Evolutionary conservation across 225 moss, liverwort and hornwort species (phyloP).

Genomic region (Sphagnum tenellum): DNA sequence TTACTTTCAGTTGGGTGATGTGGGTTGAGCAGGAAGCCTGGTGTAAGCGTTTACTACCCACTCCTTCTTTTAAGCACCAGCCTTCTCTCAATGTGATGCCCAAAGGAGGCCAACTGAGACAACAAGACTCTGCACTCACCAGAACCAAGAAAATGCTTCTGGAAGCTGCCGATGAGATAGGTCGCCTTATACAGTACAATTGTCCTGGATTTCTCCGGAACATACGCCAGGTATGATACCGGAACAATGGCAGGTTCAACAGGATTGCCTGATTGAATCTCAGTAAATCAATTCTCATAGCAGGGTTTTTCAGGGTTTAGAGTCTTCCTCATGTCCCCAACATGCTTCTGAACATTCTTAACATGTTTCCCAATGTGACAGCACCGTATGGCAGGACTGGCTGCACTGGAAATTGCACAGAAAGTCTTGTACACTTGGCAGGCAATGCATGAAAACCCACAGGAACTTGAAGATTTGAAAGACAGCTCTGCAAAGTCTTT

Average conservation of each 20-base stretch:
- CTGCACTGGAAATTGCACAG: conserved; percentile 78
- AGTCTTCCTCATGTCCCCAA: no score
- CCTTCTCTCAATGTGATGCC: conserved; percentile 43
- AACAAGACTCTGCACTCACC: conserved; percentile 48
- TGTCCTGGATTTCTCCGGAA: conserved; percentile 74
- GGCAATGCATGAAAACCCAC: conserved; percentile 41
- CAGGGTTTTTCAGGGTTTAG: no score
- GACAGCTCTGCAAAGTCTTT: conserved; percentile 16
- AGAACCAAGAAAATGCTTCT: conserved; percentile 49
- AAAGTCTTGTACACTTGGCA: conserved; percentile 58
- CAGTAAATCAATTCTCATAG: no score
- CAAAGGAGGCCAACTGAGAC: conserved; percentile 30
- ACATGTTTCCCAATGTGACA: conserved; percentile 13
- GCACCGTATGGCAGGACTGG: conserved; percentile 93
- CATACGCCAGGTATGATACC: conserved; percentile 48
- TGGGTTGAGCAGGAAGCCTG: conserved; percentile 57
- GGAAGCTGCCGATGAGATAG: conserved; percentile 65
- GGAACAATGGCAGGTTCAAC: no score
- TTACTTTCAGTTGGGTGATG: neutral
- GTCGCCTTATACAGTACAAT: conserved; percentile 70
- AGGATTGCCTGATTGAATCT: no score
- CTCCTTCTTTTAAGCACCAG: conserved; percentile 32
- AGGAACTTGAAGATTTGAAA: conserved; percentile 32
- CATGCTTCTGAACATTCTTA: no score
- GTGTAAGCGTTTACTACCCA: conserved; percentile 68